A percentile compares a stretch with the other conserved stretches of the same genome.
phyloP scores from a whole-genome alignment of 2,329 filamentous ascomycete species.

The Colletotrichum horii region DNA sequence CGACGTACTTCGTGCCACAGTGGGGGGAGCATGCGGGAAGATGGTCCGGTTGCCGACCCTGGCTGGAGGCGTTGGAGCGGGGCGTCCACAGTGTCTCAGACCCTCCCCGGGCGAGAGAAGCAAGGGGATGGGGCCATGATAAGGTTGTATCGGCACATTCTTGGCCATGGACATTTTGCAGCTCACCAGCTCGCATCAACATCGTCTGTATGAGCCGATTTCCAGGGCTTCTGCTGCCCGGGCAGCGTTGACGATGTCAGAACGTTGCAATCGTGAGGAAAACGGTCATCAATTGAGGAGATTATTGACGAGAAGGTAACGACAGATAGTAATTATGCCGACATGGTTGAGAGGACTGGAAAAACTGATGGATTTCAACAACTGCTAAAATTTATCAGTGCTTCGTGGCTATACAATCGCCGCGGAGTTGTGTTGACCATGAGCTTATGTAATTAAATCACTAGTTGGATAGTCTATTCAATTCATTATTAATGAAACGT shows the following conservation, averaged over 20 bases:
- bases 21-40: neutral
- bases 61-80: neutral
- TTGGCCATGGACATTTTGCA: neutral
- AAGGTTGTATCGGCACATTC: neutral
- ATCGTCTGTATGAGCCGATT: neutral
- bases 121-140: neutral
- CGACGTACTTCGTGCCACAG: neutral
- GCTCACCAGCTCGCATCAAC: neutral
- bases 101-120: neutral
- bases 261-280: neutral
- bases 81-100: neutral
- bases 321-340: accelerated
- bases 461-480: neutral
- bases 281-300: neutral
- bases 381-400: neutral
- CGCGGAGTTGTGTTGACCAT: neutral
- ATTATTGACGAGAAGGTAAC: neutral
- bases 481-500: neutral
- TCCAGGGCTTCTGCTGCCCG: neutral
- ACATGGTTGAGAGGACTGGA: neutral
- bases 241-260: neutral
- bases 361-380: neutral
- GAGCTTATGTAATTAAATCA: neutral
- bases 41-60: neutral
- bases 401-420: neutral